phyloP scores from a whole-genome alignment of 169 alveolate genomes.

The Cyclospora cayetanensis region DNA sequence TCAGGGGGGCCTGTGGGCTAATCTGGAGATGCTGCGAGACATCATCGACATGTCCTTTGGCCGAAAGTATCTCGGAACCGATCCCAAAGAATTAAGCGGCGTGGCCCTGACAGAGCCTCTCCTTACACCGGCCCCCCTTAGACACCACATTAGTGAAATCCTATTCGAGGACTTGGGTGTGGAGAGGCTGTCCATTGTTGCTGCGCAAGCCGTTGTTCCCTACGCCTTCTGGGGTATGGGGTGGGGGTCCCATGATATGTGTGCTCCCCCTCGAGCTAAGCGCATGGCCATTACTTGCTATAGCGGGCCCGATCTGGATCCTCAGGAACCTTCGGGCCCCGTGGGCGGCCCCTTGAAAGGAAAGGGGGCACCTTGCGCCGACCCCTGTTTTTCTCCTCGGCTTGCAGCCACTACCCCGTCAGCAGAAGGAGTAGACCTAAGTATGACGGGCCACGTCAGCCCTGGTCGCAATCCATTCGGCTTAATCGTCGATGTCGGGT shows the following conservation, averaged over 20 bases:
- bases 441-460: conserved; percentile 39
- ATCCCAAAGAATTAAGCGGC: conserved; percentile 58
- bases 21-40: conserved; percentile 83
- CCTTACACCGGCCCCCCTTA: conserved; percentile 84
- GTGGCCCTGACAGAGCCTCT: conserved; percentile 85
- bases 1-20: conserved; percentile 77
- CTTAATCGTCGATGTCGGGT: conserved; percentile 88
- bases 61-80: conserved; percentile 33
- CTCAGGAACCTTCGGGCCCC: conserved; percentile 6
- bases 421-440: background rate
- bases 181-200: conserved; percentile 77
- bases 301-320: conserved; percentile 14
- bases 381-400: conserved; percentile 57
- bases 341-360: background rate
- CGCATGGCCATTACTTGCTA: conserved; percentile 50
- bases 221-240: conserved; percentile 79
- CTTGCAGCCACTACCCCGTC: conserved; percentile 44
- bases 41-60: conserved; percentile 86
- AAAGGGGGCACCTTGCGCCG: background rate
- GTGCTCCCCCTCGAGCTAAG: conserved; percentile 50
- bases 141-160: conserved; percentile 86
- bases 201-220: conserved; percentile 86
- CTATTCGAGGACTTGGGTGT: conserved; percentile 84
- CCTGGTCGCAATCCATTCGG: conserved; percentile 80
- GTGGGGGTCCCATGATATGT: conserved; percentile 73